phyloP scores from a whole-genome alignment of 208 protist species.

The Acanthamoeba healyi region DNA sequence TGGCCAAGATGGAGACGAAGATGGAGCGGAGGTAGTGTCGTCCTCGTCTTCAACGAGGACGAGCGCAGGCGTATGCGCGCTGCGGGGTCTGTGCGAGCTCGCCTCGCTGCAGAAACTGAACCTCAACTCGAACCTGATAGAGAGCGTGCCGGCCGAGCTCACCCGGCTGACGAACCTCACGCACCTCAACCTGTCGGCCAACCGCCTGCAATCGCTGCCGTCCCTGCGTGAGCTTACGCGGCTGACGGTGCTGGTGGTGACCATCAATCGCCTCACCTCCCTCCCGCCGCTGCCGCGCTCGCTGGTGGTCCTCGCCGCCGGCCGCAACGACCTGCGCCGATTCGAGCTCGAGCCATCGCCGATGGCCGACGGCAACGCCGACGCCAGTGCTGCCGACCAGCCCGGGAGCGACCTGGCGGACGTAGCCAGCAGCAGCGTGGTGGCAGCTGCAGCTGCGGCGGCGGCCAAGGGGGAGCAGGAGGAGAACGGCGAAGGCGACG shows the following conservation, averaged over 20 bases:
- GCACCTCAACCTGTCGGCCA: constrained; percentile 1
- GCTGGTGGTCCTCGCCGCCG: not conserved
- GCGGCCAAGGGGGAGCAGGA: not conserved
- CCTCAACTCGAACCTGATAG: not conserved
- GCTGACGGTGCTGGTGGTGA: not conserved
- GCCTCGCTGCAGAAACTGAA: not conserved
- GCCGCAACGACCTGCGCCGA: not conserved
- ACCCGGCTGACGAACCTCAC: constrained; percentile 19
- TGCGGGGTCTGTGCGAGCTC: not conserved
- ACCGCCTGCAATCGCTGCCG: not conserved
- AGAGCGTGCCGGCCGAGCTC: not conserved
- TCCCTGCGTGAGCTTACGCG: not conserved
- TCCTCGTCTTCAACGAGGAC: not conserved
- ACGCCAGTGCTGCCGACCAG: too few relatives aligned
- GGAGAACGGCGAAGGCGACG: not conserved
- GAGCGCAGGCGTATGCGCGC: too few relatives aligned
- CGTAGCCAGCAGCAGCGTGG: too few relatives aligned
- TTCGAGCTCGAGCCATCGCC: not conserved
- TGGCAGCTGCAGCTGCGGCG: too few relatives aligned
- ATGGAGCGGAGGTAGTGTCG: not conserved
- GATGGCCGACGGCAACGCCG: not conserved
- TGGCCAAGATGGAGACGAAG: not conserved
- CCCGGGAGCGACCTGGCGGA: too few relatives aligned
- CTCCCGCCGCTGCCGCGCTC: not conserved
- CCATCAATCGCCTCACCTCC: not conserved